phyloP scores from a whole-genome alignment of 495 filamentous ascomycete genomes.

The Hypomontagnella submonticulosa region DNA sequence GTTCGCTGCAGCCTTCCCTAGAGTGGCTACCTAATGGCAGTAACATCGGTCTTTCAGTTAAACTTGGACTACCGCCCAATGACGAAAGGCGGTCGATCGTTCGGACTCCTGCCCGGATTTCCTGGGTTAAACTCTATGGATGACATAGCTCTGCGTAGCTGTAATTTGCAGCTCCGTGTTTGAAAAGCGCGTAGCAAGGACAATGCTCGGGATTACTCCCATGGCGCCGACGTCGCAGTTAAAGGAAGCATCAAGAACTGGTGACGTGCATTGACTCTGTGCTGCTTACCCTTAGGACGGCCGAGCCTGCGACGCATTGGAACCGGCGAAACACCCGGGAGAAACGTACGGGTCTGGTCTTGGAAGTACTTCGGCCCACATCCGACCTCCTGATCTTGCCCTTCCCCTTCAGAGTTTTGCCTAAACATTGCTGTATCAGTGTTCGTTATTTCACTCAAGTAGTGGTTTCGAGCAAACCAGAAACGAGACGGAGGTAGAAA shows the following conservation, averaged over 20 bases:
- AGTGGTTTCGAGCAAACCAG: neutral
- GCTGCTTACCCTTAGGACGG: neutral
- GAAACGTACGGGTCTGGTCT: neutral
- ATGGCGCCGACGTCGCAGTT: neutral
- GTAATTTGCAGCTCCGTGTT: neutral
- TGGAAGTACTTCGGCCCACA: neutral
- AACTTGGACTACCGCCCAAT: neutral
- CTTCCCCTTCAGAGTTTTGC: neutral
- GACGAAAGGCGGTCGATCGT: neutral
- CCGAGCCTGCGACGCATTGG: neutral
- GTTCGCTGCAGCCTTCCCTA: constrained; percentile 55
- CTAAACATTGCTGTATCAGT: neutral
- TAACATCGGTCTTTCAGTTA: neutral
- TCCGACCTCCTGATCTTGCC: neutral
- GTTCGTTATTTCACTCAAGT: neutral
- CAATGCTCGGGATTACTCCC: neutral
- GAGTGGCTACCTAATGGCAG: neutral
- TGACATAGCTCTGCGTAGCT: neutral
- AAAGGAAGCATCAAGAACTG: no score
- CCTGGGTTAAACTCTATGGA: neutral
- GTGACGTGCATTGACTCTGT: no score
- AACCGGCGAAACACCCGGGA: neutral
- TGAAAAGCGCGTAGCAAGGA: neutral
- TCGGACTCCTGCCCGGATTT: neutral
- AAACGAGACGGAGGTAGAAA: no score